Base-by-base conservation (phyloP, 139 green algal genomes). In the Chloropicon primus region DNA sequence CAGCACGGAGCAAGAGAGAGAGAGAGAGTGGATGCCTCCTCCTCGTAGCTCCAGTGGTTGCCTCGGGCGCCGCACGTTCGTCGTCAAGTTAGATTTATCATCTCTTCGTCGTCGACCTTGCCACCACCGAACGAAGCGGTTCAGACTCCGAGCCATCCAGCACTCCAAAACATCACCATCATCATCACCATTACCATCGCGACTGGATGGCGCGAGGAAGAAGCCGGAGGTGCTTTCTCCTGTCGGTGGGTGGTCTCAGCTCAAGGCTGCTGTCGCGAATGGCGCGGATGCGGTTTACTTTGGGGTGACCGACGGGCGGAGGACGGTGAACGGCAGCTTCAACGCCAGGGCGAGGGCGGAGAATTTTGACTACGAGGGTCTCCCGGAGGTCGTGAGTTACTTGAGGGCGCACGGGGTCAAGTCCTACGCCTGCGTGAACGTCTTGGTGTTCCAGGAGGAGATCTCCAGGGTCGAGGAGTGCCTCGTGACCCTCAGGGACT, bases 251-350 rank as follows among this genome's bases (percentile, higher is more conserved):
- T 96, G 90, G 89, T 83, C 86, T 17, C 91, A 96, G 80, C 80
- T 96, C 27, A 73, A 80, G 3, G 89, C 92, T 0, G 92, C 91
- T 0, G 86, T 91, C 24, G 85, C 93, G 80, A 93, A 90, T 76
- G 92, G 92, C 1, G 90, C 91, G 2, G 89, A 96, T 73, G 85
- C 87, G 0, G 91, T 95, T 24, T 96, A 96, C 81, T 93, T 94
- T 80, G 91, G 90, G 0, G 80, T 90, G 2, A 79, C 82, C 25
- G 81, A 80, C 41, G 41, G 41, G 10, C n/a, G n/a, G n/a, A 62
- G 41, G 41, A 62, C 10, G 10, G 41, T 62, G 41, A 62, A 62
- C 41, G 41, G 41, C 10, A n/a, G 10, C n/a, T 81, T 89, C 77
- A 88, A 90, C 76, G 86, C 88, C 0, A 77, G 85, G 1, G 85